Base-by-base conservation (phyloP, 352 stramenopile genomes). In the Phytophthora capsici region DNA sequence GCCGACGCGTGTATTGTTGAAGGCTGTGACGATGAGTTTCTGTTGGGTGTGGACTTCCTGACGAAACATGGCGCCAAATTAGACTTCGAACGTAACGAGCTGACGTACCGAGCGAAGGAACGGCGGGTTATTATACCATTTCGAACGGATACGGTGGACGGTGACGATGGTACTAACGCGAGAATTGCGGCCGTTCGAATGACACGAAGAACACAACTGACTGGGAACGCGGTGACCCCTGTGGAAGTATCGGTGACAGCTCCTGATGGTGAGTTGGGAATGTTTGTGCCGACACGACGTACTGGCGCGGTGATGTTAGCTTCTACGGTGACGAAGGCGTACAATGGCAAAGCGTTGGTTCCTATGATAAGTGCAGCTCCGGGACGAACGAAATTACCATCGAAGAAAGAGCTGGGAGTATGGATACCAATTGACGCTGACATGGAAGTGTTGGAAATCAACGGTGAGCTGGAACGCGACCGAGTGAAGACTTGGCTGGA, bases 31-130 rank as follows among this genome's bases (percentile, higher is more conserved):
- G 26, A 51, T 1, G 40, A 51, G 12, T 45, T 60, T 17, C 6
- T 51, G 4, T 6, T 60, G 0, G 52, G 52, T 0, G 38, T 59
- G 1, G 38, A 43, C 34, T 59, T 59, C 25, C 49, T 59, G 38
- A 4, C 17, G 1, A 4, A 2, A 2, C 25, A 43, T 2, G 26
- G 10, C 1, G 52, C 38, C 0, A 59, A n/a, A 0, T 19, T 51
- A 25, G 52, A 51, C 17, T 51, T 60, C 14, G 25, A 36, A 7
- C 3, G 20, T 1, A 41, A 51, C 19, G 52, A 45, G 8, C 3
- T 60, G 12, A 19, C 37, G 8, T 41, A 30, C 6, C 8, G 6
- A 14, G 25, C 45, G 10, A 13, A 4, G 6, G 38, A 17, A n/a
- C 52, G 40, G 4, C 1, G 10, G 5, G 40, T 60, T 1, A 30